Base-by-base conservation (phyloP, 2,329 filamentous ascomycete species). In the Diaporthe nobilis region DNA sequence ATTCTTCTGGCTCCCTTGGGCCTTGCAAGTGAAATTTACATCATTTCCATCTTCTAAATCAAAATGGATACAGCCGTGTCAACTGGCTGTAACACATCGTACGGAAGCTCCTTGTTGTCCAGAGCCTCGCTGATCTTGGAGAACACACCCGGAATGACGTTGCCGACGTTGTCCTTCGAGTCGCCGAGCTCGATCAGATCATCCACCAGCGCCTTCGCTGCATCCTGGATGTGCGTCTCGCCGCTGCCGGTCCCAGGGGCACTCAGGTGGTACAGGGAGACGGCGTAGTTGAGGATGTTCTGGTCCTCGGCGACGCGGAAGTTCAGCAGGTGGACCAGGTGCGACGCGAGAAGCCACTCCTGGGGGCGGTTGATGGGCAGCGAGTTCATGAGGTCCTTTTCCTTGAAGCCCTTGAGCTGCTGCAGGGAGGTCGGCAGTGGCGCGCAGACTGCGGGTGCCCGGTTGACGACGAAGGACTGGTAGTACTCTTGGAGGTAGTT, bases 401-500 rank as follows among this genome's bases (percentile, higher is more conserved):
- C 83, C 2, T 75, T 80, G 76, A 81, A 83, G n/a, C 37, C 60
- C 25, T 79, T 77, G 12, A 87, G 82, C 47, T 81, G 76, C 0
- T 77, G 77, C 6, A 85, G 80, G 2, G 75, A 80, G 12, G 65
- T 75, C 0, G 86, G 86, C 6, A 84, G 79, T 1, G 82, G 77
- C 5, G 76, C 72, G 78, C 83, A 86, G 2, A 88, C 80, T 34
- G 81, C 81, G 0, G 85, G 81, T 0, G 86, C 86, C 78, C 87
- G 88, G 70, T 85, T 84, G 58, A 84, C 77, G 7, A 89, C 86
- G 77, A 88, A 89, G 25, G 83, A 80, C 76, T 87, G 84, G 81
- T 89, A 89, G 80, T 87, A 89, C 76, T 86, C 84, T 77, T 89
- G 88, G 0, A 89, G 82, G 78, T 89, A 89, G 80, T 89, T 89